These are phyloP conservation scores for Sarocladium strictum DNA, from an alignment of 2,329 filamentous ascomycete species.

Conservation along the genomic window DNA sequence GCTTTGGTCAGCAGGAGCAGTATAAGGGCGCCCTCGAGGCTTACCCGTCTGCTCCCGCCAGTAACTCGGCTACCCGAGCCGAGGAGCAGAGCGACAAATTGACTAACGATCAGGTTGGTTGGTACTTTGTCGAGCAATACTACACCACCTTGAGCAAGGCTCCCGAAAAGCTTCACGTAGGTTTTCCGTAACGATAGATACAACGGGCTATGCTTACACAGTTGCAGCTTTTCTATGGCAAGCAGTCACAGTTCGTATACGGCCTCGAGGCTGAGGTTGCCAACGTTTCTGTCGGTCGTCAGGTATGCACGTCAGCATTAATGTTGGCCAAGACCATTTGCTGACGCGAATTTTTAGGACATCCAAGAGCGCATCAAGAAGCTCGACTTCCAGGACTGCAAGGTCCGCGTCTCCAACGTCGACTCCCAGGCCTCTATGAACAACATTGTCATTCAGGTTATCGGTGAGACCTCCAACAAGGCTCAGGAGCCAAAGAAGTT, in stretches of 20 bases:
- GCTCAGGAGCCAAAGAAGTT: slow-evolving; percentile 83
- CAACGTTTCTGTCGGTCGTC: slow-evolving; percentile 78
- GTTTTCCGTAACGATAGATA: slow-evolving; percentile 21
- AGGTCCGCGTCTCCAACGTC: slow-evolving; percentile 96
- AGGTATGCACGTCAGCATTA: no score
- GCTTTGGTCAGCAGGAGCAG: slow-evolving; percentile 39
- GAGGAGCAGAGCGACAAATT: slow-evolving; percentile 38
- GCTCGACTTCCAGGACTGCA: slow-evolving; percentile 94
- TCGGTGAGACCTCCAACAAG: slow-evolving; percentile 96
- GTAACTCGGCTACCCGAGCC: slow-evolving; percentile 27
- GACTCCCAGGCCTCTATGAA: slow-evolving; percentile 90
- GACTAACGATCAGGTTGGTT: slow-evolving; percentile 91
- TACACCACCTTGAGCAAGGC: slow-evolving; percentile 95
- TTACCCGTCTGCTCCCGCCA: slow-evolving; percentile 28
- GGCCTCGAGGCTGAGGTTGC: slow-evolving; percentile 87
- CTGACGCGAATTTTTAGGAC: slow-evolving; percentile 54
- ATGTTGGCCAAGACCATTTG: no score
- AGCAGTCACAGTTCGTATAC: slow-evolving; percentile 90
- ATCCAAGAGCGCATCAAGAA: slow-evolving; percentile 94
- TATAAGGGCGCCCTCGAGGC: slow-evolving; percentile 32
- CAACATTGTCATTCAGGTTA: slow-evolving; percentile 96
- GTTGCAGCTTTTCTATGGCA: slow-evolving; percentile 81
- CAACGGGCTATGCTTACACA: background rate
- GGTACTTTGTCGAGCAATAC: slow-evolving; percentile 99
- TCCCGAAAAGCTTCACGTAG: slow-evolving; percentile 83